Percentiles rank a stretch among this genome's conserved stretches.
Conservation (phyloP, 2,329 filamentous ascomycete species). For the Aspergillus arachidicola region DNA sequence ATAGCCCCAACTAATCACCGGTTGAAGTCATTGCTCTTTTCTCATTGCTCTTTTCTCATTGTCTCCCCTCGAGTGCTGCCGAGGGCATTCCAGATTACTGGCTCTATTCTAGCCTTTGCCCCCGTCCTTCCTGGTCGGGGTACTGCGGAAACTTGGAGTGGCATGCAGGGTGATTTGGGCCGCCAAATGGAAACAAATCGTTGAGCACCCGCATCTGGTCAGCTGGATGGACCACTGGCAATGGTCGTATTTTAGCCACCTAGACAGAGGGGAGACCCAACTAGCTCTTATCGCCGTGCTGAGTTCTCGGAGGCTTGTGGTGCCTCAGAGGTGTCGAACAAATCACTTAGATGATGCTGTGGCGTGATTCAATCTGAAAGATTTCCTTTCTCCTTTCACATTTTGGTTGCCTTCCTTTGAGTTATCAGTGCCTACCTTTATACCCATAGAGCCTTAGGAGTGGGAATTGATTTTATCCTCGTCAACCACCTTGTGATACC, state of each 20-base stretch:
- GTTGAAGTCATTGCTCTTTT: background rate
- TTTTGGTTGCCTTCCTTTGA: background rate
- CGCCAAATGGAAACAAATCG: background rate
- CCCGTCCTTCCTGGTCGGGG: background rate
- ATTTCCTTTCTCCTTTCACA: no score
- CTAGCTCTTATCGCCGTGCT: background rate
- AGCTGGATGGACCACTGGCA: slow-evolving; percentile 3
- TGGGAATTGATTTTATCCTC: background rate
- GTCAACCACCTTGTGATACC: background rate
- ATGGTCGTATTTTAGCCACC: slow-evolving; percentile 5
- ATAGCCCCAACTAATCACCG: slow-evolving; percentile 6
- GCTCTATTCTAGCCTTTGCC: background rate
- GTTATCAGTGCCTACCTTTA: background rate
- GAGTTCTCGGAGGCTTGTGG: background rate
- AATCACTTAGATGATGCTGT: background rate
- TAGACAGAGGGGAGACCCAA: background rate
- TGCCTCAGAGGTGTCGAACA: background rate
- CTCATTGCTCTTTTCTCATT: background rate
- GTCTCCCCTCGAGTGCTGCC: background rate
- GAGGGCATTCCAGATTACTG: background rate
- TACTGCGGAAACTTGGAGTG: background rate
- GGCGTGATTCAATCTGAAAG: background rate
- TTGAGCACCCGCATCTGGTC: background rate
- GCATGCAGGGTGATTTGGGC: slow-evolving; percentile 4
- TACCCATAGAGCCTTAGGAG: background rate